Percentiles rank a stretch among this genome's conserved stretches.
These are phyloP conservation scores for Yamadazyma siamensis DNA, from an alignment of 1,139 yeast species.

Conservation along the genomic window DNA sequence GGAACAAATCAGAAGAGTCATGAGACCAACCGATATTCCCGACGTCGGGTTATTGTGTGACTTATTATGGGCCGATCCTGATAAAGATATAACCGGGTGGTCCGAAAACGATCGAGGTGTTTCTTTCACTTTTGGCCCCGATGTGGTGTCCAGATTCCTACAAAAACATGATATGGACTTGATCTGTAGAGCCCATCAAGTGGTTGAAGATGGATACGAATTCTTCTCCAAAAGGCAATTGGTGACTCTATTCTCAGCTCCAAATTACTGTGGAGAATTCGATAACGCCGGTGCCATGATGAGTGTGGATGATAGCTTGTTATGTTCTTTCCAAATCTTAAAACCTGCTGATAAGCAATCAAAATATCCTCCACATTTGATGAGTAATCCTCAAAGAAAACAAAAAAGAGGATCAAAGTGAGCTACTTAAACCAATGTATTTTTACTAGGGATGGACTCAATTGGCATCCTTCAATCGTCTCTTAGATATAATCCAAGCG, in stretches of 20 bases:
- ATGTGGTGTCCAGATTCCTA: slow-evolving; percentile 88
- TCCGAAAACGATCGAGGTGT: slow-evolving; percentile 98
- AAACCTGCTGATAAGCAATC: slow-evolving; percentile 94
- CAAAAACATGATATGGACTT: slow-evolving; percentile 97
- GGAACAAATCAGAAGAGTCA: slow-evolving; percentile 97
- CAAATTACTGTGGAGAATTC: slow-evolving; percentile 97
- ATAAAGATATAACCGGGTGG: slow-evolving; percentile 97
- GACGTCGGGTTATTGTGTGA: slow-evolving; percentile 95
- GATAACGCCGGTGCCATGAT: slow-evolving; percentile 99
- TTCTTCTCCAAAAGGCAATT: slow-evolving; percentile 93
- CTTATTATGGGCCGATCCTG: slow-evolving; percentile 97
- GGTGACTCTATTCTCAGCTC: slow-evolving; percentile 93
- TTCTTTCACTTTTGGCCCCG: slow-evolving; percentile 96
- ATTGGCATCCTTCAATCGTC: too few relatives aligned
- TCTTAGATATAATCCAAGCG: too few relatives aligned
- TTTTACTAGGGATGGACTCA: too few relatives aligned
- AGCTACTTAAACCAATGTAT: slow-evolving; percentile 1
- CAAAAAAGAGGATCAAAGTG: slow-evolving; percentile 62
- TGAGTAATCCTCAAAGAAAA: slow-evolving; percentile 67
- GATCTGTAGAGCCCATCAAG: slow-evolving; percentile 97
- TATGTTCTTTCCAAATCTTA: slow-evolving; percentile 95
- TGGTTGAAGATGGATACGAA: slow-evolving; percentile 98
- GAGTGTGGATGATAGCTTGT: slow-evolving; percentile 94
- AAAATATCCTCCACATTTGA: slow-evolving; percentile 57
- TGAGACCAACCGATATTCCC: slow-evolving; percentile 98